phyloP scores from a whole-genome alignment of 305 asterid genomes.

The Coffea humblotiana region DNA sequence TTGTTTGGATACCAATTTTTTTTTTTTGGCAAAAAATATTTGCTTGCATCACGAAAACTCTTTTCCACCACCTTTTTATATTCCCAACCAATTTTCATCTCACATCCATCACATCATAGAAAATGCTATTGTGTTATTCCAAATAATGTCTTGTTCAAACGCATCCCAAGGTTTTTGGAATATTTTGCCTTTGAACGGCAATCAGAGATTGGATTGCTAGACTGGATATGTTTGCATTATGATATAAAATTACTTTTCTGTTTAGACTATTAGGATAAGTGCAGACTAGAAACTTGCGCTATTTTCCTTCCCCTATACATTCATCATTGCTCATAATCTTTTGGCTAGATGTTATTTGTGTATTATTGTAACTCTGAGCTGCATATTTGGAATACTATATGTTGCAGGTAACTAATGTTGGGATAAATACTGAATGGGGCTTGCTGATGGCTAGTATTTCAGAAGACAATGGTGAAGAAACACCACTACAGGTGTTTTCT shows the following conservation, averaged over 20 bases:
- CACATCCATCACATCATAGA: too few species aligned
- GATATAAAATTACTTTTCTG: not conserved
- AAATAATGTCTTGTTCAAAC: too few species aligned
- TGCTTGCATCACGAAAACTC: too few species aligned
- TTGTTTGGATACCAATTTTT: too few species aligned
- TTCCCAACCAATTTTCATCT: too few species aligned
- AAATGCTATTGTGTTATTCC: too few species aligned
- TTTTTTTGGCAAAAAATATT: too few species aligned
- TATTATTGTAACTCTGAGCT: not conserved
- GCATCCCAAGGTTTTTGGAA: not conserved
- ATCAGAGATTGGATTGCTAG: not conserved
- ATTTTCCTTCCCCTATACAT: not conserved
- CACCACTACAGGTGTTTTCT: conserved; percentile 82
- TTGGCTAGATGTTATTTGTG: not conserved
- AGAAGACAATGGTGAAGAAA: conserved; percentile 98
- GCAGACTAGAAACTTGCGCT: not conserved
- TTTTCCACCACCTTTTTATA: too few species aligned
- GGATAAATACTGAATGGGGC: conserved; percentile 98
- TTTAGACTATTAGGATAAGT: not conserved
- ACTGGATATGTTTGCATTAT: not conserved
- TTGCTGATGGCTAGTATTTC: conserved; percentile 96
- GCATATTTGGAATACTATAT: not conserved
- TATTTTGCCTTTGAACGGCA: not conserved
- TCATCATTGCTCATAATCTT: too few species aligned
- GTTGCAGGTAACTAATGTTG: conserved; percentile 83